Base-by-base conservation (phyloP, 768 basidiomycete genomes). In the Heimioporus sp. region DNA sequence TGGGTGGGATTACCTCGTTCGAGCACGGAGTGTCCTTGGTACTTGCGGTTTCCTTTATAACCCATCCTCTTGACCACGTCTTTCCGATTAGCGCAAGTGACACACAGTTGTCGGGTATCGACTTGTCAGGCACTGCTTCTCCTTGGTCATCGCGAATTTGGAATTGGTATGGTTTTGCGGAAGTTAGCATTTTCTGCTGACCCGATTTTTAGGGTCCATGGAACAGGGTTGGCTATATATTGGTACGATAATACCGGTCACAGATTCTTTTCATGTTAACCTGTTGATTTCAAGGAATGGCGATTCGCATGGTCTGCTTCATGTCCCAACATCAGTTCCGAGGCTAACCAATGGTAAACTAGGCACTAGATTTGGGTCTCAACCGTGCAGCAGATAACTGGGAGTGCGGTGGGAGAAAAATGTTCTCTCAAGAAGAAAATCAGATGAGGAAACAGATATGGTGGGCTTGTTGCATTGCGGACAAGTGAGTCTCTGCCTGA, bases 151-250 rank as follows among this genome's bases (percentile, higher is more conserved):
- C 80, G 91, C 6, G 91, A 94, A 72, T 87, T 92, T 64, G 93
- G 93, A 13, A 85, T 91, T 34, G 90, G 89, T 61, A 76, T 71
- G 67, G 41, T 21, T 24, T 21, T 36, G 15, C 46, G n/a, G 13
- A 19, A 13, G 41, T 32, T 21, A 11, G 39, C 34, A 17, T 45
- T 16, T 28, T 38, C 8, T 51, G 30, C 56, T 69, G 31, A 66
- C n/a, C 17, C 19, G 41, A 21, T 32, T 35, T 48, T 30, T 54
- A 77, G 76, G 78, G 28, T 73, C 76, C 13, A 90, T 91, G 86
- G 86, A 90, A 54, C 85, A 89, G 64, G 89, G 87, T 1, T 95
- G 92, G 92, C 75, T 90, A 43, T 89, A 86, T 61, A 82, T 86
- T 56, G 88, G 88, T 85, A 51, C 41, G 60, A 51, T 56, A 36